Percentiles rank a stretch among this genome's conserved stretches.
These are phyloP conservation scores for Cyclotella atomus DNA, from an alignment of 108 stramenopile genomes.

Conservation along the genomic window DNA sequence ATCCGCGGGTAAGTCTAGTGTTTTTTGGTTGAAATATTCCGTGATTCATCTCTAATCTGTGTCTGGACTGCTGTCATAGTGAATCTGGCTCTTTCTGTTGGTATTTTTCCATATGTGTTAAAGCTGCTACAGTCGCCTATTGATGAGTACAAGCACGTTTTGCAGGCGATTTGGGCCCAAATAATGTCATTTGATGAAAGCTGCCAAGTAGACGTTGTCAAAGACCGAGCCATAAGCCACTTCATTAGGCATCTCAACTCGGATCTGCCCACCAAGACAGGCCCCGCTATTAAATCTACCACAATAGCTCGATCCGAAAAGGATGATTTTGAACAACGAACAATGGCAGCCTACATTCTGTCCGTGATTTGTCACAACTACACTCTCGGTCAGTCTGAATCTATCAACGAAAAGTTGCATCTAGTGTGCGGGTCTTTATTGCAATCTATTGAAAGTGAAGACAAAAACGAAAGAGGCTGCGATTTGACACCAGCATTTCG, in stretches of 20 bases:
- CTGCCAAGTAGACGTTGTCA: conserved; percentile 91
- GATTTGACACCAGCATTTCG: conserved; percentile 60
- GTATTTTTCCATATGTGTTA: conserved; percentile 97
- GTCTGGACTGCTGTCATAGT: conserved; percentile 54
- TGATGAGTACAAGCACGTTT: conserved; percentile 87
- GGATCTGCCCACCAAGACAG: conserved; percentile 35
- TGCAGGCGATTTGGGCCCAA: conserved; percentile 95
- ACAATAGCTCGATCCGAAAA: conserved; percentile 13
- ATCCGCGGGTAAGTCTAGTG: conserved; percentile 66
- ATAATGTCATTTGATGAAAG: conserved; percentile 92
- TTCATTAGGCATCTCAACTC: conserved; percentile 86
- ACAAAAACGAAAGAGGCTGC: conserved; percentile 39
- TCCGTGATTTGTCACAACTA: conserved; percentile 82
- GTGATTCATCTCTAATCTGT: neutral
- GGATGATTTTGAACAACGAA: conserved; percentile 77
- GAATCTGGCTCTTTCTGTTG: conserved; percentile 91
- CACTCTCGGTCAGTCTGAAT: conserved; percentile 84
- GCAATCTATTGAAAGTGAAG: conserved; percentile 50
- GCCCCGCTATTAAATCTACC: neutral
- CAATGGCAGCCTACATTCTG: conserved; percentile 89
- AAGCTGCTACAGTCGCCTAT: conserved; percentile 92
- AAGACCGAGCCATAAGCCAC: conserved; percentile 83
- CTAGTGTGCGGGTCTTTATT: conserved; percentile 64
- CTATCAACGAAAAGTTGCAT: conserved; percentile 83
- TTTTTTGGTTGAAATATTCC: neutral